Base-by-base conservation (phyloP, 2,329 filamentous ascomycete species). In the Talaromyces sp. region DNA sequence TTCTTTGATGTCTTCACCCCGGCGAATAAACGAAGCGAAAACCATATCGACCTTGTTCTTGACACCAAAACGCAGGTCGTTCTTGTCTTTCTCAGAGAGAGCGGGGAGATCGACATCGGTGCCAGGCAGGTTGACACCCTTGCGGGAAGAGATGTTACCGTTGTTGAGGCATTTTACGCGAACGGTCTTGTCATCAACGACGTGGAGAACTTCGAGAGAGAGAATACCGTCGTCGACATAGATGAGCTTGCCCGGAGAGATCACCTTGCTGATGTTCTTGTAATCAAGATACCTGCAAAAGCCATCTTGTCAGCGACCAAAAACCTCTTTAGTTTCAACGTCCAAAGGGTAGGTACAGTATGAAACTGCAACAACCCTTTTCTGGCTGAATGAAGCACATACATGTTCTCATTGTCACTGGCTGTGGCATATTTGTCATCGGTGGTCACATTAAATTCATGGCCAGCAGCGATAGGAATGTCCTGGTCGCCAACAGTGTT, bases 231-330 rank as follows among this genome's bases (percentile, higher is more conserved):
- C 95, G 74, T 99, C 95, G 71, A 99, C 95, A 81, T 96, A 99
- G 84, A 99, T 96, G 79, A 90, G 89, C 73, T 95, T 93, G 74
- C 94, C 95, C 63, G 86, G 83, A 76, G 90, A 80, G 74, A 99
- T 98, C 71, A 99, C 95, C 83, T 96, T 96, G 81, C 94, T 97
- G 81, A 99, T 98, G 85, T 99, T 99, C 88, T 96, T 96, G 86
- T 99, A 98, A 84, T 98, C 94, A 73, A 98, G 90, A 75, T 92
- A 97, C 88, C 91, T 94, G 66, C 51, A 36, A 51, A 59, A 71
- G 60, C 59, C n/a, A 53, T 34, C 36, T 56, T 30, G 60, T 50
- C 30, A 31, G 50, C 50, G 27, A 53, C 1, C 18, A 8, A 4
- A 23, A 23, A 53, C 4, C 31, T 12, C 23, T 53, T 54, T 9